Conservation (phyloP, 768 basidiomycete genomes). For the Pilatotrama ljubarskyi region DNA sequence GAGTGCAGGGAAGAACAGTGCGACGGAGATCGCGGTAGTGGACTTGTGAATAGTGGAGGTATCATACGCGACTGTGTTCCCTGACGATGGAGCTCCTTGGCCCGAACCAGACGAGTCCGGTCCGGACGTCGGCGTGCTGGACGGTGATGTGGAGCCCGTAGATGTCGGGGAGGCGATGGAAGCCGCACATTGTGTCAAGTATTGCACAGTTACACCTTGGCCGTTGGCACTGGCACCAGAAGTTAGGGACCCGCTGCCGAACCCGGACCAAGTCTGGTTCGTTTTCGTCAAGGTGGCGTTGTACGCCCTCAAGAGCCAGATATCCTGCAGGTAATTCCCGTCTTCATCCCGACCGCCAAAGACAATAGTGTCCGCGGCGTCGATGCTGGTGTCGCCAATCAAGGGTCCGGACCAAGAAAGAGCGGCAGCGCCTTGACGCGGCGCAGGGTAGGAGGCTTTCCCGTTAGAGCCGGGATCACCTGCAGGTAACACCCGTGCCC, state of each 20-base stretch:
- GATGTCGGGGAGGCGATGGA: conserved; percentile 26
- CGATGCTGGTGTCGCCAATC: conserved; percentile 51
- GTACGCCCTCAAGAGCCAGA: conserved; percentile 81
- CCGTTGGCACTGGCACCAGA: conserved; percentile 67
- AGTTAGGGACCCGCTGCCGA: conserved; percentile 60
- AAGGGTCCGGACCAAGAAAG: conserved; percentile 55
- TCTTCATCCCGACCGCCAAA: conserved; percentile 73
- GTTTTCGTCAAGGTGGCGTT: conserved; percentile 58
- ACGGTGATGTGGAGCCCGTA: neutral
- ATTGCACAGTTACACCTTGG: conserved; percentile 61
- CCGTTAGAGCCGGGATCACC: conserved; percentile 65
- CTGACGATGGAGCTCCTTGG: conserved; percentile 5
- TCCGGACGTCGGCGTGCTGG: conserved; percentile 2
- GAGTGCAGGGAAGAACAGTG: conserved; percentile 43
- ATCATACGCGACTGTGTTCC: conserved; percentile 31
- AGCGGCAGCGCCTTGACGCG: conserved; percentile 70
- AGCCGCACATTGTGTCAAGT: conserved; percentile 60
- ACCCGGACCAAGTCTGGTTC: conserved; percentile 60
- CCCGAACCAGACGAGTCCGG: neutral
- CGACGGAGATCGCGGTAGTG: conserved; percentile 50
- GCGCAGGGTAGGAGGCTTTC: conserved; percentile 53
- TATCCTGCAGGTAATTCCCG: conserved; percentile 68
- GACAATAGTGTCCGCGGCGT: conserved; percentile 68
- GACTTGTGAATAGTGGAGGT: conserved; percentile 49
- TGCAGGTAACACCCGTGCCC: conserved; percentile 74